phyloP scores from a whole-genome alignment of 2,329 filamentous ascomycete genomes.

The Cladosporium sp. region DNA sequence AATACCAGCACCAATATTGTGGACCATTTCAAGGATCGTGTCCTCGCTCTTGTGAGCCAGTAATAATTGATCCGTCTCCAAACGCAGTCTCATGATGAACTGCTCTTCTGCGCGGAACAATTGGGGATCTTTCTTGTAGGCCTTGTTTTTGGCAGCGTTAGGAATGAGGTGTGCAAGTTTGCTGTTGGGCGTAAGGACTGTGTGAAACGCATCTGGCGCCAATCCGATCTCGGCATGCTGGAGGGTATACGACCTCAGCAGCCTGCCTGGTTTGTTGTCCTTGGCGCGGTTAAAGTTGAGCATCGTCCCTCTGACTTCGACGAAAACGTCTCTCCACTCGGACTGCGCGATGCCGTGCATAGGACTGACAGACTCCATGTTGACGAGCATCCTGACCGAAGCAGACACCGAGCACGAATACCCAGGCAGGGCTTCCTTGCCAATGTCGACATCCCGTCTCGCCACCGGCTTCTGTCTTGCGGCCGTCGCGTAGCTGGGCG shows the following conservation, averaged over 20 bases:
- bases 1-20: conserved; percentile 67
- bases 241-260: conserved; percentile 66
- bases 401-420: conserved; percentile 32
- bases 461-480: conserved; percentile 16
- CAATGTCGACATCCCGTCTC: conserved; percentile 16
- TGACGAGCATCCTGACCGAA: conserved; percentile 29
- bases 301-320: conserved; percentile 63
- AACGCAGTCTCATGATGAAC: conserved; percentile 67
- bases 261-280: conserved; percentile 49
- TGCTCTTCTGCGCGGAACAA: conserved; percentile 43
- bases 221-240: conserved; percentile 73
- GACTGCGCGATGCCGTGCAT: conserved; percentile 25
- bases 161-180: conserved; percentile 45
- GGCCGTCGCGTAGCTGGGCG: conserved; percentile 30
- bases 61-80: conserved; percentile 70
- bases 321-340: conserved; percentile 47
- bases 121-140: conserved; percentile 43
- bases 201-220: conserved; percentile 67
- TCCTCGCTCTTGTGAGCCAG: conserved; percentile 62
- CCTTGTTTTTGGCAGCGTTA: conserved; percentile 33
- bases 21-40: conserved; percentile 65
- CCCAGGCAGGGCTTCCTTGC: conserved; percentile 26
- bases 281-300: conserved; percentile 63
- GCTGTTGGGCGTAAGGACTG: conserved; percentile 39
- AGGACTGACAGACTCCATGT: conserved; percentile 31